These are phyloP conservation scores for Fonsecaea monophora DNA, from an alignment of 2,329 filamentous ascomycete genomes.

Conservation along the genomic window DNA sequence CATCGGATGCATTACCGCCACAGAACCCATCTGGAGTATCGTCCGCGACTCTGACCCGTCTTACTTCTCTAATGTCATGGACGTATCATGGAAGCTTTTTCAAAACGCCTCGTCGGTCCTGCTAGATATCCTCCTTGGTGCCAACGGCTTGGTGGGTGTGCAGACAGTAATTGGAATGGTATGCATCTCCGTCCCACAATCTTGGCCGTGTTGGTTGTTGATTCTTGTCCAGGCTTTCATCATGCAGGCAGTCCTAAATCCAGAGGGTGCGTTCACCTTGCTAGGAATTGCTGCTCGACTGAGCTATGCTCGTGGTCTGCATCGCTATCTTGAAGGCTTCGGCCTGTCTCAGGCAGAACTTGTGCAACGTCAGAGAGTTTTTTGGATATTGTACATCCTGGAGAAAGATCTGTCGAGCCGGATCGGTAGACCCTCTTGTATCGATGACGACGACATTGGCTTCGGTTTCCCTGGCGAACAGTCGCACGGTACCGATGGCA, in stretches of 20 bases:
- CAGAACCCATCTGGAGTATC: slow-evolving; percentile 10
- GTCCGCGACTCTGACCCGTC: slow-evolving; percentile 12
- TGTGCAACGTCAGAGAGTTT: slow-evolving; percentile 28
- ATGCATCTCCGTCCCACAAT: background rate
- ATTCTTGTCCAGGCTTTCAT: slow-evolving; percentile 17
- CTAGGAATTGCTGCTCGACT: slow-evolving; percentile 23
- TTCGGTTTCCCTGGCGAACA: slow-evolving; percentile 6
- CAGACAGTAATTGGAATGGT: slow-evolving; percentile 28
- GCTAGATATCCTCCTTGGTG: slow-evolving; percentile 13
- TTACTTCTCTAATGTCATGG: slow-evolving; percentile 2
- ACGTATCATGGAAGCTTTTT: slow-evolving; percentile 23
- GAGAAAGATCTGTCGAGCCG: slow-evolving; percentile 27
- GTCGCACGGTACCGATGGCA: slow-evolving; percentile 2
- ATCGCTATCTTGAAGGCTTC: slow-evolving; percentile 27
- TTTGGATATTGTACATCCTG: slow-evolving; percentile 27
- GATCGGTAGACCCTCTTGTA: slow-evolving; percentile 24
- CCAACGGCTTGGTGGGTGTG: slow-evolving; percentile 19
- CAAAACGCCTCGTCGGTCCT: slow-evolving; percentile 23
- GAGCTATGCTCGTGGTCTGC: slow-evolving; percentile 19
- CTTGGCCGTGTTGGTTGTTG: background rate
- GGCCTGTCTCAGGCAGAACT: slow-evolving; percentile 22
- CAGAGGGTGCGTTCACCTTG: slow-evolving; percentile 19
- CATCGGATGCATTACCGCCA: slow-evolving; percentile 22
- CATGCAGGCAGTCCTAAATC: slow-evolving; percentile 19
- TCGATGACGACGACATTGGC: slow-evolving; percentile 25